These are phyloP conservation scores for Soucietia sequanensis DNA, from an alignment of 805 yeast genomes.

Conservation along the genomic window DNA sequence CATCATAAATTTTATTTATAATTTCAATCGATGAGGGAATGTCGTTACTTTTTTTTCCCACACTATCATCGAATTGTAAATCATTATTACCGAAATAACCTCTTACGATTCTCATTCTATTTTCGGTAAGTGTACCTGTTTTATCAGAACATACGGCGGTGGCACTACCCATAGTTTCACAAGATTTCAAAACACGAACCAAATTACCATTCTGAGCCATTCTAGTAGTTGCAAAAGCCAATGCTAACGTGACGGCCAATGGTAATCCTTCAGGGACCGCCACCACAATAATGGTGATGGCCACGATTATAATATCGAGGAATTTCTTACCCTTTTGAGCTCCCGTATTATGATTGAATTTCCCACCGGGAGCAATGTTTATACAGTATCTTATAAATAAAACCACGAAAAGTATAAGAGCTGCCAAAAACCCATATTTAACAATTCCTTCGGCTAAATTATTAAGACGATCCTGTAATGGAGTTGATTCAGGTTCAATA, in stretches of 20 bases:
- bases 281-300: slow-evolving; percentile 91
- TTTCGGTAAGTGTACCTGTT: slow-evolving; percentile 87
- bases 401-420: slow-evolving; percentile 75
- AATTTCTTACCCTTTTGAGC: slow-evolving; percentile 83
- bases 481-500: slow-evolving; percentile 80
- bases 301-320: slow-evolving; percentile 81
- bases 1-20: slow-evolving; percentile 16
- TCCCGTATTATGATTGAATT: slow-evolving; percentile 44
- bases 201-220: slow-evolving; percentile 96
- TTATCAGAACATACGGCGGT: slow-evolving; percentile 93
- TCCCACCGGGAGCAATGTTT: slow-evolving; percentile 53
- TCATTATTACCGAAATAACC: slow-evolving; percentile 59
- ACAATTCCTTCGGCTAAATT: slow-evolving; percentile 90
- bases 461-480: slow-evolving; percentile 79
- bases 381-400: slow-evolving; percentile 74
- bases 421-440: slow-evolving; percentile 88
- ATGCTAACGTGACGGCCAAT: slow-evolving; percentile 91
- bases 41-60: slow-evolving; percentile 11
- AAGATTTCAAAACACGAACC: slow-evolving; percentile 89
- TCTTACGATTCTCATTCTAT: slow-evolving; percentile 84
- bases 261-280: slow-evolving; percentile 99
- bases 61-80: slow-evolving; percentile 52
- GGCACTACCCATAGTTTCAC: slow-evolving; percentile 99
- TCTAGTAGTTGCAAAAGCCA: slow-evolving; percentile 97
- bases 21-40: slow-evolving; percentile 23